Percentiles rank a stretch among this genome's conserved stretches.
phyloP scores from a whole-genome alignment of 306 rosid genomes.

The Fragaria iinumae region DNA sequence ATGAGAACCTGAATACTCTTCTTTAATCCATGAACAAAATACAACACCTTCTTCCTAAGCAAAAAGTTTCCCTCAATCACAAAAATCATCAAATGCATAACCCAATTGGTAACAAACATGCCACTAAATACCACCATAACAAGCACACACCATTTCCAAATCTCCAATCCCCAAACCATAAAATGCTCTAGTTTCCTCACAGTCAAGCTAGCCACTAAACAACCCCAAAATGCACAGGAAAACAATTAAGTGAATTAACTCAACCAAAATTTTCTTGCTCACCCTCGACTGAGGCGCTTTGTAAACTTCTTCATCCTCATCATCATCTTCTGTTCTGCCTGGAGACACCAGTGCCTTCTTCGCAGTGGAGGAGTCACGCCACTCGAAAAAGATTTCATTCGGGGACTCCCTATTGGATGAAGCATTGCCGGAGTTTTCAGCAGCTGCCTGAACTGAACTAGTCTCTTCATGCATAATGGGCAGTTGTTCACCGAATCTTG shows the following conservation, averaged over 20 bases:
- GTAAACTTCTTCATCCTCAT: slow-evolving; percentile 58
- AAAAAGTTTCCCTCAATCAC: slow-evolving; percentile 73
- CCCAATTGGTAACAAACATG: slow-evolving; percentile 61
- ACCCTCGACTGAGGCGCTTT: slow-evolving; percentile 28
- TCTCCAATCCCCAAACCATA: slow-evolving; percentile 47
- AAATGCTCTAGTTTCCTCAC: slow-evolving; percentile 25
- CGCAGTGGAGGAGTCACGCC: too few relatives aligned
- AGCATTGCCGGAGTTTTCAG: too few relatives aligned
- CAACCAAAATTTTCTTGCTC: slow-evolving; percentile 41
- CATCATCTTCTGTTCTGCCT: slow-evolving; percentile 38
- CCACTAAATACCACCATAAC: slow-evolving; percentile 69
- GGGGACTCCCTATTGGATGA: too few relatives aligned
- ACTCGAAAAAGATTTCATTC: too few relatives aligned
- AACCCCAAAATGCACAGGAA: slow-evolving; percentile 42
- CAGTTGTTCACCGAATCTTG: slow-evolving; percentile 72
- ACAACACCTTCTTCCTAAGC: slow-evolving; percentile 8
- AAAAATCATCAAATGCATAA: slow-evolving; percentile 60
- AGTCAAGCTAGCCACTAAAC: slow-evolving; percentile 50
- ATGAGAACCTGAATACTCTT: background rate
- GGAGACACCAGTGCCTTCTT: slow-evolving; percentile 24
- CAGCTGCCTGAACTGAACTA: background rate
- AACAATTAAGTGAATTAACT: slow-evolving; percentile 15
- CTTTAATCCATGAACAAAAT: background rate
- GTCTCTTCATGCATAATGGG: slow-evolving; percentile 43
- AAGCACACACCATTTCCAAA: slow-evolving; percentile 89